Percentiles rank a stretch among this genome's conserved stretches.
Conservation (phyloP, 1,139 yeast genomes). For the Casaregolazyma suthepensis region DNA sequence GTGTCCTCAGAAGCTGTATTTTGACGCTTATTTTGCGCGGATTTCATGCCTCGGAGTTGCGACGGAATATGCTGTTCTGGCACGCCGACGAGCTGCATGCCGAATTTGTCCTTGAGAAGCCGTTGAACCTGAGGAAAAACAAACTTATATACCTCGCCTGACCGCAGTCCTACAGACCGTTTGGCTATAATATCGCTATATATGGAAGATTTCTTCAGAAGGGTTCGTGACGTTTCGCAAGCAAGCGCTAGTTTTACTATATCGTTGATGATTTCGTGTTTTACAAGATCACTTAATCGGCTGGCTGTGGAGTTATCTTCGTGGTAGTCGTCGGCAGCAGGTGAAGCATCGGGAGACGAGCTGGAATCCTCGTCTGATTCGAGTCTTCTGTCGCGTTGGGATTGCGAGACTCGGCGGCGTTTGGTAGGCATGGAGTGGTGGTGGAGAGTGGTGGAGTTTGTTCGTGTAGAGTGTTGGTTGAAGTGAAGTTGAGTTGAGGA, state of each 20-base stretch:
- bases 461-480: too few relatives aligned
- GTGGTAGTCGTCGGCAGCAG: neutral
- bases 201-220: slow-evolving; percentile 2
- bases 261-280: slow-evolving; percentile 1
- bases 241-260: slow-evolving; percentile 6
- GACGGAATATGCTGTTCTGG: slow-evolving; percentile 3
- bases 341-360: neutral
- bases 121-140: slow-evolving; percentile 3
- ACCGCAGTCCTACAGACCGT: neutral
- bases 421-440: neutral
- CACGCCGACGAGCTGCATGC: slow-evolving; percentile 4
- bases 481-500: slow-evolving; percentile 27
- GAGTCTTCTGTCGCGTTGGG: neutral
- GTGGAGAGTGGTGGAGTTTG: neutral
- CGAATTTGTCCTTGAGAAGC: slow-evolving; percentile 3
- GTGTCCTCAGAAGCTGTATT: neutral
- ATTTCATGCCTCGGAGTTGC: neutral
- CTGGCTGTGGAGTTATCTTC: neutral
- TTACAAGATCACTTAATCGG: neutral
- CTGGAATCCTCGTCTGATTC: neutral
- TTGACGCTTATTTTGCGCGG: neutral
- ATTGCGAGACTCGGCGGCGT: neutral
- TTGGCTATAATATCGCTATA: slow-evolving; percentile 4
- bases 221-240: neutral
- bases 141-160: neutral